A percentile compares a stretch with the other conserved stretches of the same genome.
phyloP scores from a whole-genome alignment of 129 eudicot genomes.

The Oenanthe sinensis region DNA sequence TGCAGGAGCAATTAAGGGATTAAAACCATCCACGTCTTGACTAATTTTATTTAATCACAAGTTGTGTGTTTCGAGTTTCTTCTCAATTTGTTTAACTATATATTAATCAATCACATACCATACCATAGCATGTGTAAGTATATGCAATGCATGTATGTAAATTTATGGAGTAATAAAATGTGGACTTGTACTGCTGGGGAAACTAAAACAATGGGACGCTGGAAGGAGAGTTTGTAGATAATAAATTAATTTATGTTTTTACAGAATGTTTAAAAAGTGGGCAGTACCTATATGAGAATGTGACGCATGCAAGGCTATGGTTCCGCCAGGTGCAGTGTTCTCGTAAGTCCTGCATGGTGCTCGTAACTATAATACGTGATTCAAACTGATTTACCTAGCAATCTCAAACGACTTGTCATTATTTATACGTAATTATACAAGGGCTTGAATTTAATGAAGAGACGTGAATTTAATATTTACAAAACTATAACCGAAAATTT shows the following conservation, averaged over 20 bases:
- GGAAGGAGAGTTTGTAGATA: too few relatives aligned
- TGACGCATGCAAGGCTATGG: constrained; percentile 26
- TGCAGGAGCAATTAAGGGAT: neutral
- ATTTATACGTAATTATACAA: neutral
- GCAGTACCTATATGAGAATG: neutral
- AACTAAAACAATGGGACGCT: constrained; percentile 11
- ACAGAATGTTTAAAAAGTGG: neutral
- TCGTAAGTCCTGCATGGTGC: constrained; percentile 11
- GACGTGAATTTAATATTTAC: too few relatives aligned
- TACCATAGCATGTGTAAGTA: neutral
- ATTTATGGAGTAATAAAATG: neutral
- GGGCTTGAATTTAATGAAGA: too few relatives aligned
- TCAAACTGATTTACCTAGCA: constrained; percentile 21
- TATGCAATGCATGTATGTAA: neutral
- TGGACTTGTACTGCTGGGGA: neutral
- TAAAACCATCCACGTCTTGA: neutral
- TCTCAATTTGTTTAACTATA: too few relatives aligned
- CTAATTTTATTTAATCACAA: neutral
- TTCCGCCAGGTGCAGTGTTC: constrained; percentile 29
- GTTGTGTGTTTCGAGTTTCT: neutral
- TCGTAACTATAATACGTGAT: neutral
- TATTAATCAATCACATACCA: neutral
- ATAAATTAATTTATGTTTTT: too few relatives aligned
- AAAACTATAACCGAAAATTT: neutral
- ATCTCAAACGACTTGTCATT: neutral